Percentiles rank a stretch among this genome's conserved stretches.
Conservation (phyloP, 2,329 filamentous ascomycete species). For the Scytalidium lignicola region DNA sequence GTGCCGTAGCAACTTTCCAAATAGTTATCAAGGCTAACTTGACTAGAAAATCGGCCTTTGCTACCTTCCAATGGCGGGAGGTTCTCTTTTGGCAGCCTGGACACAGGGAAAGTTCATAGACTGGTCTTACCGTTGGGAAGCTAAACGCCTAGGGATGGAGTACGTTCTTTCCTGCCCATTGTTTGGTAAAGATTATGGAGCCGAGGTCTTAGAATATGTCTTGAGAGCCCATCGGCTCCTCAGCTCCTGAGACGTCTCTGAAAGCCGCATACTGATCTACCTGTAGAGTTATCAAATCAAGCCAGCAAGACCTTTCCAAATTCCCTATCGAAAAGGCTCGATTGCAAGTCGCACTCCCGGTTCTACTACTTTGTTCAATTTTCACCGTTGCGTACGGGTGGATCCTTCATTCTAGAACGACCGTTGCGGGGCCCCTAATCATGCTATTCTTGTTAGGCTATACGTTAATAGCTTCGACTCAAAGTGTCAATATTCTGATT, state of each 20-base stretch:
- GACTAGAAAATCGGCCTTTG: too few relatives aligned
- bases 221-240: too few relatives aligned
- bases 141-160: conserved; percentile 50
- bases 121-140: conserved; percentile 59
- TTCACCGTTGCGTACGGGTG: conserved; percentile 7
- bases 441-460: conserved; percentile 22
- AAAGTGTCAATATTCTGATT: conserved; percentile 8
- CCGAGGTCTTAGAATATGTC: too few relatives aligned
- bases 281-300: conserved; percentile 5
- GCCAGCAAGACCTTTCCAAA: conserved; percentile 10
- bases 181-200: too few relatives aligned
- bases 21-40: too few relatives aligned
- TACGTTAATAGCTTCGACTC: conserved; percentile 17
- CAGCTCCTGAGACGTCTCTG: too few relatives aligned
- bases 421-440: conserved; percentile 8
- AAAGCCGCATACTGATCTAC: too few relatives aligned
- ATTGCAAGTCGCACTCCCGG: conserved; percentile 2
- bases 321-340: conserved; percentile 9
- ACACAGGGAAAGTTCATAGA: too few relatives aligned
- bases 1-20: too few relatives aligned
- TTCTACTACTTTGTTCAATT: background rate
- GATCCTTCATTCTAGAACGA: conserved; percentile 2
- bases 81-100: too few relatives aligned
- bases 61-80: too few relatives aligned
- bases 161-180: too few relatives aligned